These are phyloP conservation scores for Clonostachys rhizophaga DNA, from an alignment of 2,329 filamentous ascomycete genomes.

Conservation along the genomic window DNA sequence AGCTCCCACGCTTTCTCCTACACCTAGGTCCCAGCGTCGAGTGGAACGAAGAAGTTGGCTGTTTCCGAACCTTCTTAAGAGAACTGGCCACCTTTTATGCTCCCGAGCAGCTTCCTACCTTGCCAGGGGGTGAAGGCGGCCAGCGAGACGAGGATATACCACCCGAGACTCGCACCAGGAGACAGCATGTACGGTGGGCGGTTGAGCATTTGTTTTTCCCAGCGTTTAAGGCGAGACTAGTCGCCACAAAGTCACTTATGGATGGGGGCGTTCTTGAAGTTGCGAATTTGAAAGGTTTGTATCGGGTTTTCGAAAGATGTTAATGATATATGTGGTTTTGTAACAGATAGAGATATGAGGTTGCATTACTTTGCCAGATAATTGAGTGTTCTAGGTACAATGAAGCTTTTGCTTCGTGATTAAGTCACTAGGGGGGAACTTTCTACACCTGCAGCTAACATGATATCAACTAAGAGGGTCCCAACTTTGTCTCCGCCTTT, in stretches of 20 bases:
- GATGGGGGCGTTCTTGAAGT: constrained; percentile 75
- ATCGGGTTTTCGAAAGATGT: constrained; percentile 92
- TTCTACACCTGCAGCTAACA: too few species aligned
- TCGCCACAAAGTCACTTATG: constrained; percentile 76
- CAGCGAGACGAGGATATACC: constrained; percentile 30
- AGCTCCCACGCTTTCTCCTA: constrained; percentile 84
- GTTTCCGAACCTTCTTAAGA: constrained; percentile 78
- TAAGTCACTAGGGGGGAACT: too few species aligned
- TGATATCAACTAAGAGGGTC: too few species aligned
- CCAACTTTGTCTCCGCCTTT: too few species aligned
- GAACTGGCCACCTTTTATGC: constrained; percentile 90
- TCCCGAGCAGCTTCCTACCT: constrained; percentile 72
- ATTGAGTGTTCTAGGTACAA: too few species aligned
- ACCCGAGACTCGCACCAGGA: constrained; percentile 50
- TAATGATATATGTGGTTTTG: constrained; percentile 30
- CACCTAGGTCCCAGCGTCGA: constrained; percentile 82
- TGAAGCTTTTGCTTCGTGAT: too few species aligned
- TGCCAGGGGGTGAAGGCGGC: constrained; percentile 23
- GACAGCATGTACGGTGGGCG: constrained; percentile 66
- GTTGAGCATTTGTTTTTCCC: constrained; percentile 89
- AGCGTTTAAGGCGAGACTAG: constrained; percentile 74
- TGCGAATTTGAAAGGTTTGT: constrained; percentile 87
- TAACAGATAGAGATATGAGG: too few species aligned
- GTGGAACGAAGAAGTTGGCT: constrained; percentile 80
- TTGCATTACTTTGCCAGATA: too few species aligned